Evolutionary conservation across 2,329 filamentous ascomycete genomes (phyloP), one percentile per base, ranked within the genome.

Genomic region (Phoma sp.): DNA sequence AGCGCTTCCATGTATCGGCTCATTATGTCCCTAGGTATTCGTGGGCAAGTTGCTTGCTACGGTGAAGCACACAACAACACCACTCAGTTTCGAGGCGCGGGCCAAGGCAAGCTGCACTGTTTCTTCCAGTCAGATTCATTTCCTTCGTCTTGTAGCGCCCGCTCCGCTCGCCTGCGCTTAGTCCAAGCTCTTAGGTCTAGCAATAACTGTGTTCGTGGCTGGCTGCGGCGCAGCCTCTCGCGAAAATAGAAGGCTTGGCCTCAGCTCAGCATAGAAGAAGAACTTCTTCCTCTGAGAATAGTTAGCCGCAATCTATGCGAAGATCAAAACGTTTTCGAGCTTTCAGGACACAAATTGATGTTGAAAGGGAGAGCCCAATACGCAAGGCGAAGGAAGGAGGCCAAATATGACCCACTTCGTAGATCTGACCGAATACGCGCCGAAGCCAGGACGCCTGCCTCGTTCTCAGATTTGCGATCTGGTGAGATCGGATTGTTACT

Each of bases 211-310:
- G 38, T 20, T 7, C 20, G 20, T 51, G 47, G 47, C 47, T 42
- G 43, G 26, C 21, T 29, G 38, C 42, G 50, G 42, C 38, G 43
- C 43, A 53, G 43, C n/a, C 37, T 37, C 26, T 33, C 12, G 17
- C 38, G 11, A 34, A 47, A 38, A 38, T 53, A 47, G 43, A 47
- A n/a, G 25, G 12, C 43, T 53, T 32, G 32, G 45, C 28, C 38
- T 48, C 45, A 48, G 38, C 51, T 33, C 43, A 42, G 30, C 38
- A 17, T 25, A 14, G 6, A 30, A 25, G n/a, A 23, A 5, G 14
- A 34, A 11, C 17, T 15, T 10, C 33, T 5, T 36, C 2, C 5
- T 21, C 5, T 29, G 28, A 29, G 12, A 6, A 29, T 4, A 14
- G 28, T 14, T 11, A 11, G 28, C 28, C 9, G 23, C 23, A 25